These are phyloP conservation scores for Penicillium sp. DNA, from an alignment of 2,329 filamentous ascomycete species.

Conservation along the genomic window DNA sequence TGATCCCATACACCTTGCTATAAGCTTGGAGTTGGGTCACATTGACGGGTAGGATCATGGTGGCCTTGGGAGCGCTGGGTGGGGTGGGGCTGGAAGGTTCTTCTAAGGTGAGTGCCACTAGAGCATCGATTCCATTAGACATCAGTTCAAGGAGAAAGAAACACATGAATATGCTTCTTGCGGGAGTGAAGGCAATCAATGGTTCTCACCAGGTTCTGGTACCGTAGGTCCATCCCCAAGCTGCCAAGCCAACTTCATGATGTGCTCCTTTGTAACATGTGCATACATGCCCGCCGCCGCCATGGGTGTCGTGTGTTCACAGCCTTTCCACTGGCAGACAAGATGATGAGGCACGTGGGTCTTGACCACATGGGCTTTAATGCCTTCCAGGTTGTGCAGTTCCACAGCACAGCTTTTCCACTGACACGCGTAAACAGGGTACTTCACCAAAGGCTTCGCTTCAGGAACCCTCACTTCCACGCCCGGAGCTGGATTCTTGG, in stretches of 20 bases:
- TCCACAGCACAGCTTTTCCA: constrained; percentile 60
- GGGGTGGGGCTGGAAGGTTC: neutral
- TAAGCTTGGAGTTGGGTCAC: constrained; percentile 40
- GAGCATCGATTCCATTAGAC: constrained; percentile 16
- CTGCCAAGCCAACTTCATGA: constrained; percentile 57
- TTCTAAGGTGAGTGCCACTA: constrained; percentile 8
- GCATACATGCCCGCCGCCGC: constrained; percentile 46
- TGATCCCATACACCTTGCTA: constrained; percentile 44
- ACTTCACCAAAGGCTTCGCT: constrained; percentile 17
- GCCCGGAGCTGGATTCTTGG: constrained; percentile 13
- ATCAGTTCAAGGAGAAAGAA: constrained; percentile 5
- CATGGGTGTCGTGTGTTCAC: constrained; percentile 16
- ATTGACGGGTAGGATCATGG: constrained; percentile 41
- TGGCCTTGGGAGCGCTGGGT: constrained; percentile 23
- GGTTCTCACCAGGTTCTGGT: constrained; percentile 57
- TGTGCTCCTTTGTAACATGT: constrained; percentile 56
- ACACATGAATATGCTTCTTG: constrained; percentile 21
- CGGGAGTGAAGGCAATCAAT: constrained; percentile 11
- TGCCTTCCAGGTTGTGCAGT: constrained; percentile 62
- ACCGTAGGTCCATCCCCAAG: constrained; percentile 61
- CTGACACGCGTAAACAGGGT: constrained; percentile 55
- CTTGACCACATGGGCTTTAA: constrained; percentile 61
- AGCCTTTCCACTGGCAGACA: constrained; percentile 30
- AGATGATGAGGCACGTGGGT: constrained; percentile 47
- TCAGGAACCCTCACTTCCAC: constrained; percentile 24